A percentile compares a stretch with the other conserved stretches of the same genome.
These are phyloP conservation scores for Apiospora kogelbergensis DNA, from an alignment of 2,329 filamentous ascomycete genomes.

Conservation along the genomic window DNA sequence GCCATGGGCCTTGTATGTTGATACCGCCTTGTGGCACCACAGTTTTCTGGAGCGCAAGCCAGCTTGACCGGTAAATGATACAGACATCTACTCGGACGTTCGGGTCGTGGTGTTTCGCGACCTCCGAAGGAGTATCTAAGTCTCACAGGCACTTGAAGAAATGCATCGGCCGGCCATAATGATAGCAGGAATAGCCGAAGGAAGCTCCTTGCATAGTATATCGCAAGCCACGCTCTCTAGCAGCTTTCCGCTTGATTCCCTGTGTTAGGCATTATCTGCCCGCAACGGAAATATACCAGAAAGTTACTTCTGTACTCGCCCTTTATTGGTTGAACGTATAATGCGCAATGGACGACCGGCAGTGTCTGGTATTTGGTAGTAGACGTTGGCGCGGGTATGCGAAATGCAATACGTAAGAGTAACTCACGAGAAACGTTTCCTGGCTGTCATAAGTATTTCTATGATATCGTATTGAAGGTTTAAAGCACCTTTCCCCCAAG, in stretches of 20 bases:
- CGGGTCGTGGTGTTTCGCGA: neutral
- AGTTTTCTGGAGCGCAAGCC: neutral
- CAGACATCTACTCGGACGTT: neutral
- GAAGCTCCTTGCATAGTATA: neutral
- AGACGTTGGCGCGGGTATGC: neutral
- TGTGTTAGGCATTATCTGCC: neutral
- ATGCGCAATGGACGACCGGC: neutral
- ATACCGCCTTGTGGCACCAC: neutral
- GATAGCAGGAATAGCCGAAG: conserved; percentile 1
- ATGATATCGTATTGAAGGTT: too few relatives aligned
- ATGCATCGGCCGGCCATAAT: neutral
- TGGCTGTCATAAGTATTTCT: too few relatives aligned
- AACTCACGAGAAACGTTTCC: neutral
- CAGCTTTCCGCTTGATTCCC: neutral
- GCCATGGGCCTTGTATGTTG: neutral
- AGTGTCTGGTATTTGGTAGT: neutral
- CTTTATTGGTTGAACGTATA: neutral
- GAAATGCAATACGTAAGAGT: neutral
- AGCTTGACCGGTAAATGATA: neutral
- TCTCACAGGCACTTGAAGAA: neutral
- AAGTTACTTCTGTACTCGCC: neutral
- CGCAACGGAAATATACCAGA: neutral
- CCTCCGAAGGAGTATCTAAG: neutral
- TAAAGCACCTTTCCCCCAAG: too few relatives aligned
- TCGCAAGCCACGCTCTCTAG: neutral